Conservation (phyloP, 345 rosid species). For the Carallia pectinifolia region DNA sequence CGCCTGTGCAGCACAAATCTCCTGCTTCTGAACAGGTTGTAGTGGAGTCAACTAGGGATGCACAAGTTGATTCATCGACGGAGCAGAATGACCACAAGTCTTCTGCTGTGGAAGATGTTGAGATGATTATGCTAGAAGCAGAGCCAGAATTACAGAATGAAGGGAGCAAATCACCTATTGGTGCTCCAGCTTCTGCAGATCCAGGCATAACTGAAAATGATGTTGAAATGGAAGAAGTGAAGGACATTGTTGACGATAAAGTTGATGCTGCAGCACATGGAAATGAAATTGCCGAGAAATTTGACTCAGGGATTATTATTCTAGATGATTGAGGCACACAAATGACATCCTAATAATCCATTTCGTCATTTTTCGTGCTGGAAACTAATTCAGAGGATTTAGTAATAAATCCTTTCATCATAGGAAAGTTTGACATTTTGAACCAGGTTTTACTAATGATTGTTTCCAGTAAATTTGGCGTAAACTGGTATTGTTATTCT, state of each 20-base stretch:
- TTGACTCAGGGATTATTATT: constrained; percentile 24
- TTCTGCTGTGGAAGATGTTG: constrained; percentile 22
- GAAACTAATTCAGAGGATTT: constrained; percentile 4
- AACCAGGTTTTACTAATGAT: too few relatives aligned
- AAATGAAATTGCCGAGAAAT: constrained; percentile 7
- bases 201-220: constrained; percentile 2
- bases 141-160: constrained; percentile 12
- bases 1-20: constrained; percentile 21
- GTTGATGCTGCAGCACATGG: constrained; percentile 13
- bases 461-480: too few relatives aligned
- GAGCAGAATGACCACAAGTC: constrained; percentile 9
- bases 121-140: constrained; percentile 13
- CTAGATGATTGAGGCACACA: constrained; percentile 35
- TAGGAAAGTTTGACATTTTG: too few relatives aligned
- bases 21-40: constrained; percentile 19
- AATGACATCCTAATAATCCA: not conserved
- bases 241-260: constrained; percentile 9
- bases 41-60: constrained; percentile 6
- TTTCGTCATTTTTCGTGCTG: not conserved
- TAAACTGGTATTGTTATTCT: too few relatives aligned
- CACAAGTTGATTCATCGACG: constrained; percentile 13
- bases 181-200: constrained; percentile 15
- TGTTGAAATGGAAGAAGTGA: constrained; percentile 18
- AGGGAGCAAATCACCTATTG: constrained; percentile 1
- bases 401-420: not conserved